A percentile compares a stretch with the other conserved stretches of the same genome.
Evolutionary conservation across 495 filamentous ascomycete species (phyloP).

Genomic region (Hypoxylon fragiforme): DNA sequence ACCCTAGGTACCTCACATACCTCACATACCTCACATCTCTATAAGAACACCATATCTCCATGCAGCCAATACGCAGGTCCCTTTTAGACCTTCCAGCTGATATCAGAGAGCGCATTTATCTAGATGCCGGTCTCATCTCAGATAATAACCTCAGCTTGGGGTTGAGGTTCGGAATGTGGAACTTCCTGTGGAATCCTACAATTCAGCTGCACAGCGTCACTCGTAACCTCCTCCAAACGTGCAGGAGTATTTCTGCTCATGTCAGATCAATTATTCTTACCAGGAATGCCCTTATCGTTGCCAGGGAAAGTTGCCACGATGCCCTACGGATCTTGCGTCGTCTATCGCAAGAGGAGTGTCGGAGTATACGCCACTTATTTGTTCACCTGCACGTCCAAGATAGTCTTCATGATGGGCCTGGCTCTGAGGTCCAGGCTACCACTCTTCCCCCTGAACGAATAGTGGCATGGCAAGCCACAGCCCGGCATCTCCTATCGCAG

Average conservation of each 20-base stretch:
- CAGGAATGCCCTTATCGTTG: background rate
- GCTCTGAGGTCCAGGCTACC: background rate
- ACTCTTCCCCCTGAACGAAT: background rate
- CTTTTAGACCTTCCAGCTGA: background rate
- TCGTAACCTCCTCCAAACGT: background rate
- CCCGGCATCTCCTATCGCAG: background rate
- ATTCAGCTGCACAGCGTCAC: too few species aligned
- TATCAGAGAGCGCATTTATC: background rate
- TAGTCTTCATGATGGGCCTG: background rate
- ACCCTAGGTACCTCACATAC: too few species aligned
- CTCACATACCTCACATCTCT: too few species aligned
- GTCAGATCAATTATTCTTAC: background rate
- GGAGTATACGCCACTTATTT: background rate
- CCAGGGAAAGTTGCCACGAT: background rate
- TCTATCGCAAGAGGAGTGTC: background rate
- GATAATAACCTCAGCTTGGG: background rate
- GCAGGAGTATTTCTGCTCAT: background rate
- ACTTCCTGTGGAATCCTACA: too few species aligned
- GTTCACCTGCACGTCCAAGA: background rate
- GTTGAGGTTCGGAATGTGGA: background rate
- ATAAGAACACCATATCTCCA: background rate
- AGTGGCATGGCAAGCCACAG: constrained; percentile 1
- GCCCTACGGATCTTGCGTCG: background rate
- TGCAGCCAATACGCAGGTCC: background rate
- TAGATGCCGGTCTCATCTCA: too few species aligned